Percentiles rank a stretch among this genome's conserved stretches.
Conservation (phyloP, 768 basidiomycete species). For the Hygrocybe punicea region DNA sequence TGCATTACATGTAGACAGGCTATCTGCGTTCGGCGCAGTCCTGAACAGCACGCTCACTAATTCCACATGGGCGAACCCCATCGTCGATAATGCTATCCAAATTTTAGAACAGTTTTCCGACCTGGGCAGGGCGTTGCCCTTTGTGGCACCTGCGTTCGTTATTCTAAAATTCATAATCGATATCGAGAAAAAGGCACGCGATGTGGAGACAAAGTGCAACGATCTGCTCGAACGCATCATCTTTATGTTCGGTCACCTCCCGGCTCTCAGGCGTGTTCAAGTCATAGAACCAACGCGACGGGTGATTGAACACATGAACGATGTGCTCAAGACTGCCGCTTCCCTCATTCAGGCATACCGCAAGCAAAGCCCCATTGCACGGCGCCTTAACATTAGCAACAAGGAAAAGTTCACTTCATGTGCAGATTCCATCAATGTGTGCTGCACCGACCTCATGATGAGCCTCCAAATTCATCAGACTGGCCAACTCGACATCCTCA, state of each 20-base stretch:
- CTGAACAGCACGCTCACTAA: slow-evolving; percentile 16
- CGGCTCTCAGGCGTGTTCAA: slow-evolving; percentile 32
- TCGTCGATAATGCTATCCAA: slow-evolving; percentile 29
- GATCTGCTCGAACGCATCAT: slow-evolving; percentile 42
- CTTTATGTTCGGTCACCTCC: slow-evolving; percentile 42
- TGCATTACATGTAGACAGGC: background rate
- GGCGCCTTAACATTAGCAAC: slow-evolving; percentile 39
- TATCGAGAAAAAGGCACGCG: slow-evolving; percentile 35
- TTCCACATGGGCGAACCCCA: slow-evolving; percentile 19
- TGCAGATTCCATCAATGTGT: slow-evolving; percentile 31
- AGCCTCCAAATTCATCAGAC: slow-evolving; percentile 44
- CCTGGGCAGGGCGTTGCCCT: slow-evolving; percentile 36
- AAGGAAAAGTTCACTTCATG: slow-evolving; percentile 36
- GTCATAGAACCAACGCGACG: slow-evolving; percentile 33
- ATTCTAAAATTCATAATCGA: slow-evolving; percentile 41
- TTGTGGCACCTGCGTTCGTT: slow-evolving; percentile 39
- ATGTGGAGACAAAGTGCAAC: slow-evolving; percentile 40
- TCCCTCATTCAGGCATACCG: slow-evolving; percentile 40
- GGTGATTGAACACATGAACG: slow-evolving; percentile 40
- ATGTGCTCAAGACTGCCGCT: slow-evolving; percentile 37
- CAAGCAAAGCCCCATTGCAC: slow-evolving; percentile 34
- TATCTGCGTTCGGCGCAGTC: background rate
- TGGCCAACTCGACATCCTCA: slow-evolving; percentile 35
- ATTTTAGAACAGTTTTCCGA: slow-evolving; percentile 33
- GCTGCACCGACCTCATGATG: slow-evolving; percentile 38